Conservation (phyloP, 495 filamentous ascomycete genomes). For the Bombardia bombarda region DNA sequence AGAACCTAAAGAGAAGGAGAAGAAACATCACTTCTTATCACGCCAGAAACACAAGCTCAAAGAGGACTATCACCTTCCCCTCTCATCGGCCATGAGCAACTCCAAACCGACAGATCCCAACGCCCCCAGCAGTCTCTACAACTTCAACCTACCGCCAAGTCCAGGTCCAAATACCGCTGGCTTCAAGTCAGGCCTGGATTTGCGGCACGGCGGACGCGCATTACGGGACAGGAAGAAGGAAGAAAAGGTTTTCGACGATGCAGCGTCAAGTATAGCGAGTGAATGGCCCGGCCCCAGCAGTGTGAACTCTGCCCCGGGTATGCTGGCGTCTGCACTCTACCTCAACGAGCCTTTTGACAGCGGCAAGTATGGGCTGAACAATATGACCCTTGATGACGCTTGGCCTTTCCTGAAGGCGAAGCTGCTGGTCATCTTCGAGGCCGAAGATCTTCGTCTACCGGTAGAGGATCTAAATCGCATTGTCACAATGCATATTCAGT, state of each 20-base stretch:
- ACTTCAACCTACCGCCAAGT: constrained; percentile 58
- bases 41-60: constrained; percentile 88
- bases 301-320: constrained; percentile 32
- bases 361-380: constrained; percentile 60
- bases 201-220: constrained; percentile 76
- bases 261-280: constrained; percentile 21
- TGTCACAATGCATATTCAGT: constrained; percentile 69
- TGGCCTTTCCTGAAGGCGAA: constrained; percentile 93
- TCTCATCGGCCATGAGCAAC: constrained; percentile 87
- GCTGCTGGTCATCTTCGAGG: constrained; percentile 85
- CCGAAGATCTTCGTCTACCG: constrained; percentile 78
- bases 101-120: constrained; percentile 78
- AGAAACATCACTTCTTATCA: constrained; percentile 77
- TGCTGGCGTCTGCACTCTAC: constrained; percentile 26
- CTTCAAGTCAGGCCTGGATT: constrained; percentile 74
- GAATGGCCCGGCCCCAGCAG: constrained; percentile 49
- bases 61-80: constrained; percentile 68
- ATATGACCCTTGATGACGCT: constrained; percentile 81
- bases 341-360: constrained; percentile 40
- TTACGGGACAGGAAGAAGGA: constrained; percentile 87
- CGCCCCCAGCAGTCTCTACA: constrained; percentile 78
- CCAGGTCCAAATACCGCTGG: constrained; percentile 61
- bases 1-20: constrained; percentile 55
- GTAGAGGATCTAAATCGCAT: constrained; percentile 93
- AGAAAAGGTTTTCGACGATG: constrained; percentile 50